These are phyloP conservation scores for Hura crepitans DNA, from an alignment of 441 rosid genomes.

Conservation along the genomic window DNA sequence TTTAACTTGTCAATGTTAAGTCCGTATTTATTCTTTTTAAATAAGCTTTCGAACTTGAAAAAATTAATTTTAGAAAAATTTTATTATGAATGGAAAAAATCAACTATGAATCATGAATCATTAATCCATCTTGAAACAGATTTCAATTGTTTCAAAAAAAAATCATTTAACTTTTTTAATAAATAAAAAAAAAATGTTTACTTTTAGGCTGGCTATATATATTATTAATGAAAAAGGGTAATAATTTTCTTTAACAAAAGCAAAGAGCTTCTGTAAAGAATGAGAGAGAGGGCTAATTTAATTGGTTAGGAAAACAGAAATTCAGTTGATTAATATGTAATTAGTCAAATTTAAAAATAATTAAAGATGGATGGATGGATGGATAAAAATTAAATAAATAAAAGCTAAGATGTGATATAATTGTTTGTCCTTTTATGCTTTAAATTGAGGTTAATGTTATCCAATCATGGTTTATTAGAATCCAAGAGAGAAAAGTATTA, in stretches of 20 bases:
- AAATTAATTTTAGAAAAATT: too few relatives aligned
- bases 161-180: too few relatives aligned
- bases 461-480: conserved; percentile 34
- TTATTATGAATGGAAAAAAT: too few relatives aligned
- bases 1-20: too few relatives aligned
- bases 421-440: conserved; percentile 31
- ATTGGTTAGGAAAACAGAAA: conserved; percentile 3
- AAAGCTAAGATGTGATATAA: conserved; percentile 23
- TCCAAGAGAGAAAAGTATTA: conserved; percentile 22
- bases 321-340: not conserved
- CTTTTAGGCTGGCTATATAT: not conserved
- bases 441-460: conserved; percentile 20
- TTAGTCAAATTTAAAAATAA: too few relatives aligned
- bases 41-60: too few relatives aligned
- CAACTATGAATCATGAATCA: too few relatives aligned
- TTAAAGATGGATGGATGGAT: too few relatives aligned
- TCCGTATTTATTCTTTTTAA: too few relatives aligned
- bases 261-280: not conserved
- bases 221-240: not conserved
- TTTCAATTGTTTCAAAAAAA: too few relatives aligned
- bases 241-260: not conserved
- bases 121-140: too few relatives aligned
- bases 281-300: not conserved
- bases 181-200: not conserved
- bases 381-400: not conserved